Evolutionary conservation across 2,329 filamentous ascomycete genomes (phyloP).

Genomic region (Neoascochyta sp.): DNA sequence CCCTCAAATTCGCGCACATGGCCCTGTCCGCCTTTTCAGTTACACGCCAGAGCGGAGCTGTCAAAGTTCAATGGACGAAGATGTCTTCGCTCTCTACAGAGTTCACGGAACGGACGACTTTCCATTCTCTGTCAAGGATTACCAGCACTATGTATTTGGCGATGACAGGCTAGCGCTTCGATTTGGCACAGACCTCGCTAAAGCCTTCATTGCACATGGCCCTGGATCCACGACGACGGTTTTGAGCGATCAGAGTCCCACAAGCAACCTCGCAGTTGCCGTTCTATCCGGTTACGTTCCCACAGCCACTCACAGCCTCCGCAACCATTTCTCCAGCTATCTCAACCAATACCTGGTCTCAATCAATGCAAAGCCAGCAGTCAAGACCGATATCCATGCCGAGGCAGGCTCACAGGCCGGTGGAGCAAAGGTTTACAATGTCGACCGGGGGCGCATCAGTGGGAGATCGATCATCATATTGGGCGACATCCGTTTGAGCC

Average conservation of each 20-base stretch:
- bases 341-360: constrained; percentile 21
- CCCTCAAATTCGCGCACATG: constrained; percentile 15
- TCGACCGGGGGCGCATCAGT: constrained; percentile 14
- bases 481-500: constrained; percentile 15
- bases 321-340: constrained; percentile 21
- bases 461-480: constrained; percentile 13
- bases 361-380: constrained; percentile 12
- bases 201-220: constrained; percentile 17
- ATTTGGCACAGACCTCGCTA: constrained; percentile 25
- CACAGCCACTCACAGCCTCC: constrained; percentile 19
- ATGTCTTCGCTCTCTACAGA: constrained; percentile 20
- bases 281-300: constrained; percentile 21
- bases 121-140: constrained; percentile 20
- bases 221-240: constrained; percentile 9
- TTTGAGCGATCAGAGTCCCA: constrained; percentile 12
- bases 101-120: constrained; percentile 13
- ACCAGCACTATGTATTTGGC: constrained; percentile 25
- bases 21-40: constrained; percentile 3
- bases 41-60: constrained; percentile 7
- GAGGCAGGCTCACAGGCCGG: constrained; percentile 10
- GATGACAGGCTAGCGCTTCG: constrained; percentile 22
- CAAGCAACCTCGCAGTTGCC: constrained; percentile 18
- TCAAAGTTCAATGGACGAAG: constrained; percentile 16
- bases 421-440: constrained; percentile 8
- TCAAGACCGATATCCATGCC: constrained; percentile 17